Evolutionary conservation across 129 eudicot species (phyloP).

Genomic region (Rutidosis leptorrhynchoides): DNA sequence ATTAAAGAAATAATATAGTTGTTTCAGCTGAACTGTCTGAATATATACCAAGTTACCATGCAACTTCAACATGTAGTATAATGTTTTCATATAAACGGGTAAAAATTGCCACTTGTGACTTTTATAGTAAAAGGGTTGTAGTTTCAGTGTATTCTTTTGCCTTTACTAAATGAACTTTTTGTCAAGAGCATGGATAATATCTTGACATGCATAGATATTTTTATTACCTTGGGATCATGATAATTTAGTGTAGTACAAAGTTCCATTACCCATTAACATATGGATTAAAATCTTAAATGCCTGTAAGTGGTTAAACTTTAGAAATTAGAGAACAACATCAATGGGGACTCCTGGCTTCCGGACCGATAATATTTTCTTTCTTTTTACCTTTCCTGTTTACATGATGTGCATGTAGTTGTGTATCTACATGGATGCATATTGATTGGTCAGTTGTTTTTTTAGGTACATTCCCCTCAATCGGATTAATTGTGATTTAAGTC

Average conservation of each 20-base stretch:
- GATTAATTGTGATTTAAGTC: conserved; percentile 37
- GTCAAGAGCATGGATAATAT: not conserved
- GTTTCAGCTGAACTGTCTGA: no score
- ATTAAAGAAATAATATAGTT: not conserved
- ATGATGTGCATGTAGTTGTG: not conserved
- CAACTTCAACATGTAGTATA: no score
- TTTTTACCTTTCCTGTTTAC: not conserved
- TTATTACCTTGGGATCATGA: not conserved
- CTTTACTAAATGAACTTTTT: not conserved
- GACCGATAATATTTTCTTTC: not conserved
- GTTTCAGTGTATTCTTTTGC: not conserved
- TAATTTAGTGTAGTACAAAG: not conserved
- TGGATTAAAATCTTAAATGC: no score
- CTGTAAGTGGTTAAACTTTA: not conserved
- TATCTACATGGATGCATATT: not conserved
- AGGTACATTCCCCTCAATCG: conserved; percentile 84
- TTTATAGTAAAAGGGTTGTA: not conserved
- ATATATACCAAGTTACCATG: no score
- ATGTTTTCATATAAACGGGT: not conserved
- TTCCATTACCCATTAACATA: not conserved
- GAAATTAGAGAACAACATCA: not conserved
- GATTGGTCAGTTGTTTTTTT: conserved; percentile 20
- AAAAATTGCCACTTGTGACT: not conserved
- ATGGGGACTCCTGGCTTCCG: not conserved
- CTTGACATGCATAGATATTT: not conserved